These are phyloP conservation scores for Wickerhamomyces mucosus DNA, from an alignment of 805 yeast species.

Conservation along the genomic window DNA sequence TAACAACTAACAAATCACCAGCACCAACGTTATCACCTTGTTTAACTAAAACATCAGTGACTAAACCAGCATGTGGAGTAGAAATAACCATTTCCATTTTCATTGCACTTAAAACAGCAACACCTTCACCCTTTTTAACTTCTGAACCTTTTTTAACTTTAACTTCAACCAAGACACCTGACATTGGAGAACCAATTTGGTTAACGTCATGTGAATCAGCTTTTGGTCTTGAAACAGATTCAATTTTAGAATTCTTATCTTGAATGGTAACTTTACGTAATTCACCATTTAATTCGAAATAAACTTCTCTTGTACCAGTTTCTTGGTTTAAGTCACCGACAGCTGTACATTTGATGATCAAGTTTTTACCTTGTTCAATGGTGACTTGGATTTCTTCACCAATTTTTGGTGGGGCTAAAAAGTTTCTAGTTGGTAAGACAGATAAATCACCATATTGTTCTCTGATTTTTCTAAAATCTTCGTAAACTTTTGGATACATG, in stretches of 20 bases:
- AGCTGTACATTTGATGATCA: slow-evolving; percentile 86
- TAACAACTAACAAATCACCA: slow-evolving; percentile 69
- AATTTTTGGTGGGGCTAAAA: slow-evolving; percentile 78
- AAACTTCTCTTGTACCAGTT: slow-evolving; percentile 91
- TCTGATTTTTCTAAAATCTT: slow-evolving; percentile 63
- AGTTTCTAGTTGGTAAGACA: slow-evolving; percentile 86
- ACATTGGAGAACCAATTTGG: slow-evolving; percentile 98
- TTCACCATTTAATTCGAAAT: slow-evolving; percentile 97
- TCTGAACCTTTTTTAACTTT: slow-evolving; percentile 81
- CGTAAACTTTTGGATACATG: slow-evolving; percentile 98
- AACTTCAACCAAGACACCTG: slow-evolving; percentile 94
- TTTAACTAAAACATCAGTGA: slow-evolving; percentile 66
- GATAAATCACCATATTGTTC: slow-evolving; percentile 88
- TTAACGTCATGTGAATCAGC: slow-evolving; percentile 81
- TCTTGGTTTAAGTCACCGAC: slow-evolving; percentile 78
- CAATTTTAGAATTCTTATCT: slow-evolving; percentile 81
- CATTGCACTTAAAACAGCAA: slow-evolving; percentile 94
- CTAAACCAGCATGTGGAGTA: slow-evolving; percentile 82
- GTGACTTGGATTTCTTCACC: slow-evolving; percentile 85
- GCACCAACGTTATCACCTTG: slow-evolving; percentile 97
- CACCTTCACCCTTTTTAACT: slow-evolving; percentile 93
- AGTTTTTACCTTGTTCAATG: slow-evolving; percentile 90
- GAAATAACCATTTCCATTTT: slow-evolving; percentile 99
- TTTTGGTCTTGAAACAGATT: slow-evolving; percentile 79
- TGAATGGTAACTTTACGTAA: slow-evolving; percentile 89